Evolutionary conservation across 768 basidiomycete species (phyloP).

Genomic region (Psilocybe cyanescens): DNA sequence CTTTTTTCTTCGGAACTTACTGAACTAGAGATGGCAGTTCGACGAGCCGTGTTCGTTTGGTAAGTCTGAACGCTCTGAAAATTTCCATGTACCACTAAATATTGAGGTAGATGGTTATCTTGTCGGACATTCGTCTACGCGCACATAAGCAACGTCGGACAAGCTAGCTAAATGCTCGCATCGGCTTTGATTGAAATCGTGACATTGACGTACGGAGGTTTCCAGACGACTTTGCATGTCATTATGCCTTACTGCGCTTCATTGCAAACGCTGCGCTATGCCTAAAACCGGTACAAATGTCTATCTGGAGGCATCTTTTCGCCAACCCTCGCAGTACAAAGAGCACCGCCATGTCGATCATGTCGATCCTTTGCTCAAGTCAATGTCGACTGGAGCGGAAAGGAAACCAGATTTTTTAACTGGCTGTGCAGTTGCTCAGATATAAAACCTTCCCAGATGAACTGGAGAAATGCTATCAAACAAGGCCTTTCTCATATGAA

Average conservation of each 20-base stretch:
- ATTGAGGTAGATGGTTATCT: background rate
- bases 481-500: background rate
- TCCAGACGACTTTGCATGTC: background rate
- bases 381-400: background rate
- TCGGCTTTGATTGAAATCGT: background rate
- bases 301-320: background rate
- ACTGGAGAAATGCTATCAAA: background rate
- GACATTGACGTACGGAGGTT: background rate
- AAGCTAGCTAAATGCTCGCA: background rate
- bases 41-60: background rate
- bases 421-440: background rate
- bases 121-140: background rate
- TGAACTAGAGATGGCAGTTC: background rate
- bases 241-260: constrained; percentile 2
- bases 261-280: background rate
- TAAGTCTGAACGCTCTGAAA: background rate
- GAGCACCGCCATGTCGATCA: background rate
- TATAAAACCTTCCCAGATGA: background rate
- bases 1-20: background rate
- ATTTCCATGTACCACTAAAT: background rate
- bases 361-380: background rate
- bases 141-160: background rate
- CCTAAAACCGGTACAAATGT: background rate
- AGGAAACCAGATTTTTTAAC: background rate
- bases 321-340: background rate